Evolutionary conservation across 139 green algal species (phyloP).

Genomic region (Ettlia oleoabundans): DNA sequence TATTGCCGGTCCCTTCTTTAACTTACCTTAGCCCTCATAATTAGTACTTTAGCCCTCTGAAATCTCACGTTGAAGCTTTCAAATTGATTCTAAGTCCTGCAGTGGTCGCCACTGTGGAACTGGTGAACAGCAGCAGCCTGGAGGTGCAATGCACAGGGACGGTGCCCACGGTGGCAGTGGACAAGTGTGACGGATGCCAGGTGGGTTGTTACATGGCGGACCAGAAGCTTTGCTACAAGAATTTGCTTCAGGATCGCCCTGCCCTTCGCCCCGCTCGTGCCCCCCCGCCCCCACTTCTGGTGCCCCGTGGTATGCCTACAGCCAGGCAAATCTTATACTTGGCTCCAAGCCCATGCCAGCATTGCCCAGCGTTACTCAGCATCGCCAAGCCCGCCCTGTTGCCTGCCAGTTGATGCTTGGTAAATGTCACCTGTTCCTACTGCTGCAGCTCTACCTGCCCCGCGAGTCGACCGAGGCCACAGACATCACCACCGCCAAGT

Average conservation of each 20-base stretch:
- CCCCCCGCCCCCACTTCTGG: too few species aligned
- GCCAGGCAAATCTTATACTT: too few species aligned
- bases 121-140: conserved; percentile 87
- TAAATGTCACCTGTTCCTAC: not conserved
- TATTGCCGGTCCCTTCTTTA: too few species aligned
- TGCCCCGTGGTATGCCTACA: too few species aligned
- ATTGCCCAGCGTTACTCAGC: too few species aligned
- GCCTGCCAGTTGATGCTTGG: too few species aligned
- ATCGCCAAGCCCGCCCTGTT: too few species aligned
- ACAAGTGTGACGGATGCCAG: conserved; percentile 92
- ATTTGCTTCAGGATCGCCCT: not conserved
- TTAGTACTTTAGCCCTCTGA: too few species aligned
- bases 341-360: too few species aligned
- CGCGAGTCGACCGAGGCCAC: conserved; percentile 45
- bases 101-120: conserved; percentile 81
- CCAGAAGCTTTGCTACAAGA: not conserved
- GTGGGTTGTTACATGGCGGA: conserved; percentile 30
- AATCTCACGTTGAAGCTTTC: too few species aligned
- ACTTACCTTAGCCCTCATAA: too few species aligned
- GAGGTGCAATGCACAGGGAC: conserved; percentile 81
- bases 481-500: conserved; percentile 85
- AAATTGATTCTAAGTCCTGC: conserved; percentile 6
- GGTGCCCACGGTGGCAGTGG: conserved; percentile 86
- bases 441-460: conserved; percentile 80
- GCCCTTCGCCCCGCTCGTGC: not conserved